Evolutionary conservation across 176 grass and related monocot species (phyloP), one percentile per base, ranked within the genome.

Genomic region (Areca catechu): DNA sequence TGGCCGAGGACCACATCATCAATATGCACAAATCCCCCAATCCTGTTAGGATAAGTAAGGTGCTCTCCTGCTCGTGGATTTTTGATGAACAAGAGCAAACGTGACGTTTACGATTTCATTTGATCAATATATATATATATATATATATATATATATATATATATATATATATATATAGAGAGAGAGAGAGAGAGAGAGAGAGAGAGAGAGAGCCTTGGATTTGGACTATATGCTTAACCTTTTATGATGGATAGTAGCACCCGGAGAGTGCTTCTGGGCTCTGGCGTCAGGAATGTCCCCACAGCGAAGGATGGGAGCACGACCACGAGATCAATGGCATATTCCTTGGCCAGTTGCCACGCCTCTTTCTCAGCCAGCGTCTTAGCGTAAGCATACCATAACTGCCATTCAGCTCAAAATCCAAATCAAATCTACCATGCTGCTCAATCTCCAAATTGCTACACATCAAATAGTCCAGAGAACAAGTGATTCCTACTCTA

Each of bases 351-450:
- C 19, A 95, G 75, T 1, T 75, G 72, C 89, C 89, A 95, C 52
- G 89, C 85, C 69, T 95, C 89, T 74, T 76, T 71, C 78, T 95
- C 89, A 30, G 89, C 89, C 81, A 85, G 37, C 53, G 85, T 89
- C 79, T 95, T 95, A 0, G 89, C 80, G 34, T 95, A 95, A 1
- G 85, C 89, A 65, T 95, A 95, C 89, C 89, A 95, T 9, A 95
- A 65, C 84, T 88, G 74, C 50, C n/a, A 16, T 60, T 27, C 21
- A 15, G 25, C 3, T 5, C 34, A 43, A 29, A 29, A 12, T 43
- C 2, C 34, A 14, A 43, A 43, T 43, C 7, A 43, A 43, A 43
- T 43, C 34, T 43, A 43, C 9, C 10, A 43, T 43, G 7, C 34
- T 12, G 34, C 2, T 43, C 34, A 12, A 43, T 43, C 34, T 43